phyloP scores from a whole-genome alignment of 1,284 basidiomycete species.

The Trametes versicolor region DNA sequence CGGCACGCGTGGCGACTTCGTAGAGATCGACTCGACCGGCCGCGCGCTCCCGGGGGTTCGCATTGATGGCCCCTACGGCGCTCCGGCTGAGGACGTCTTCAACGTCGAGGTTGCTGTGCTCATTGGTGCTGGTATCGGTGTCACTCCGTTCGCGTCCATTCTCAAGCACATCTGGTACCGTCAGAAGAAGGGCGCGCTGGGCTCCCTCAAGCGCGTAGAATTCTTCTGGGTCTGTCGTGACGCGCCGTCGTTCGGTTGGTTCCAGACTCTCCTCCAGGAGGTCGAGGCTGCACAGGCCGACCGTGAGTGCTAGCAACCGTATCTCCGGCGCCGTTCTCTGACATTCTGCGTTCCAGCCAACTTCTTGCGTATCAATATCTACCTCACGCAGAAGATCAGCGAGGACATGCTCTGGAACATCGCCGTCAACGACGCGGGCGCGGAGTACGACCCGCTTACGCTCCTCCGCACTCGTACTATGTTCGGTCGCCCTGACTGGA shows the following conservation, averaged over 20 bases:
- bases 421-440: slow-evolving; percentile 84
- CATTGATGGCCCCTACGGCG: slow-evolving; percentile 90
- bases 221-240: slow-evolving; percentile 94
- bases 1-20: slow-evolving; percentile 74
- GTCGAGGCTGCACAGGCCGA: slow-evolving; percentile 87
- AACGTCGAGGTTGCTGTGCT: slow-evolving; percentile 85
- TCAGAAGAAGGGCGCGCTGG: slow-evolving; percentile 79
- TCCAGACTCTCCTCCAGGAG: slow-evolving; percentile 85
- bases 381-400: slow-evolving; percentile 86
- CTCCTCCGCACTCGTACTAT: slow-evolving; percentile 85
- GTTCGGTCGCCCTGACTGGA: slow-evolving; percentile 91
- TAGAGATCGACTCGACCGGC: slow-evolving; percentile 72
- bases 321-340: slow-evolving; percentile 10
- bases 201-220: slow-evolving; percentile 84
- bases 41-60: slow-evolving; percentile 75
- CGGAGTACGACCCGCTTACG: slow-evolving; percentile 86
- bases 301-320: slow-evolving; percentile 59
- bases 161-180: slow-evolving; percentile 94
- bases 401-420: slow-evolving; percentile 93
- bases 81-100: slow-evolving; percentile 92
- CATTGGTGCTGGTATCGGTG: slow-evolving; percentile 90
- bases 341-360: slow-evolving; percentile 61
- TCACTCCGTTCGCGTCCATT: slow-evolving; percentile 91
- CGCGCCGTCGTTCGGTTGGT: slow-evolving; percentile 93
- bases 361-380: slow-evolving; percentile 91